Base-by-base conservation (phyloP, 768 basidiomycete genomes). In the Mycena haematopus region DNA sequence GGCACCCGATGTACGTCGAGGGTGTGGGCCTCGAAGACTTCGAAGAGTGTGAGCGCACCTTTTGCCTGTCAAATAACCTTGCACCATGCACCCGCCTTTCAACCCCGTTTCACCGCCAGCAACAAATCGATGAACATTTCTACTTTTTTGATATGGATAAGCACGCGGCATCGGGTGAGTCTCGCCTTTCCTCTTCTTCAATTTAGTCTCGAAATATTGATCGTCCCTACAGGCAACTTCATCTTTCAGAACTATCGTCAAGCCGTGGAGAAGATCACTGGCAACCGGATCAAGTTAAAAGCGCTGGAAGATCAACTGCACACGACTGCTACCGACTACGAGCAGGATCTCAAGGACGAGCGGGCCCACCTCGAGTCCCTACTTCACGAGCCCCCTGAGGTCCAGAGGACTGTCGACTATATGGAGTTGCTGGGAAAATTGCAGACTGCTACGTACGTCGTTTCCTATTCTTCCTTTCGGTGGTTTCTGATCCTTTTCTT, bases 11-110 rank as follows among this genome's bases (percentile, higher is more conserved):
- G 4, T 73, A 73, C 27, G 57, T 67, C 13, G 65, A 72, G n/a
- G 74, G 75, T 2, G 62, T 70, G 19, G 74, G 75, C 1, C 59
- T 73, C 0, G 73, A 74, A 40, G 74, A 76, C 38, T 66, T 75
- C 15, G 72, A 76, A 49, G 70, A 61, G 10, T 75, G 73, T 52
- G 70, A 75, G 50, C 62, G 68, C 1, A 68, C 65, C 3, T 75
- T 75, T 55, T 65, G 64, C 5, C 66, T 65, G 45, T 75, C 74
- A 9, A 75, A 75, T 45, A 56, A 65, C 11, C 67, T 75, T 0
- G 73, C 74, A 5, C 24, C 66, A 2, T 60, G 57, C 27, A 65
- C 67, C n/a, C 67, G 68, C 6, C 47, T 67, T 8, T 46, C 65
- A 2, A 66, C 65, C 2, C 63, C 63, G 3, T 74, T 73, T 56